Percentiles rank a stretch among this genome's conserved stretches.
These are phyloP conservation scores for Acer campestre DNA, from an alignment of 345 rosid genomes.

Conservation along the genomic window DNA sequence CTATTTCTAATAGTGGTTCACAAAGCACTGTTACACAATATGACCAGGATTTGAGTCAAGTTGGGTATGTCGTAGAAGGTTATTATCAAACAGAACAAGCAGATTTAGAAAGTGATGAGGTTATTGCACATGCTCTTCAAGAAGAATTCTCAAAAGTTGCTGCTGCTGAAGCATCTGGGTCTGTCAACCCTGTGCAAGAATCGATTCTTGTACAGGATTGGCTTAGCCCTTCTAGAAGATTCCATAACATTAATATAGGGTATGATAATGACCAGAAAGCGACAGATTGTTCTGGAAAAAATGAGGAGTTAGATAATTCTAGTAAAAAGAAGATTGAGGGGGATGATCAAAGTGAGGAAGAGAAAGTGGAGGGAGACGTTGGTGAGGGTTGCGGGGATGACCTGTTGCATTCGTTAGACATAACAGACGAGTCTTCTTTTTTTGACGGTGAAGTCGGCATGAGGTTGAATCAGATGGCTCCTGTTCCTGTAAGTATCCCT, in stretches of 20 bases:
- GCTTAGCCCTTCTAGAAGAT: conserved; percentile 39
- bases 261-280: conserved; percentile 24
- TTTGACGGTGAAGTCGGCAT: conserved; percentile 74
- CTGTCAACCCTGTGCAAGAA: conserved; percentile 28
- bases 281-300: conserved; percentile 17
- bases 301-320: conserved; percentile 18
- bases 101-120: conserved; percentile 70
- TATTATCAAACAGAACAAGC: conserved; percentile 33
- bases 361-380: conserved; percentile 28
- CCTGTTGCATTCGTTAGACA: conserved; percentile 32
- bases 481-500: conserved; percentile 62
- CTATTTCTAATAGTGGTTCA: conserved; percentile 57
- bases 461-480: conserved; percentile 70
- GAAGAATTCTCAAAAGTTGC: conserved; percentile 73
- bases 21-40: conserved; percentile 47
- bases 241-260: conserved; percentile 31
- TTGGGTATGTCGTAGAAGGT: conserved; percentile 60
- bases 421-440: conserved; percentile 58
- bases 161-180: conserved; percentile 54
- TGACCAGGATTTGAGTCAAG: conserved; percentile 44
- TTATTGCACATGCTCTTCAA: conserved; percentile 71
- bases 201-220: conserved; percentile 72
- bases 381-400: conserved; percentile 35
- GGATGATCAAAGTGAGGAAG: conserved; percentile 15
- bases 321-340: conserved; percentile 1